Conservation (phyloP, 768 basidiomycete species). For the Suillus ampliporus region DNA sequence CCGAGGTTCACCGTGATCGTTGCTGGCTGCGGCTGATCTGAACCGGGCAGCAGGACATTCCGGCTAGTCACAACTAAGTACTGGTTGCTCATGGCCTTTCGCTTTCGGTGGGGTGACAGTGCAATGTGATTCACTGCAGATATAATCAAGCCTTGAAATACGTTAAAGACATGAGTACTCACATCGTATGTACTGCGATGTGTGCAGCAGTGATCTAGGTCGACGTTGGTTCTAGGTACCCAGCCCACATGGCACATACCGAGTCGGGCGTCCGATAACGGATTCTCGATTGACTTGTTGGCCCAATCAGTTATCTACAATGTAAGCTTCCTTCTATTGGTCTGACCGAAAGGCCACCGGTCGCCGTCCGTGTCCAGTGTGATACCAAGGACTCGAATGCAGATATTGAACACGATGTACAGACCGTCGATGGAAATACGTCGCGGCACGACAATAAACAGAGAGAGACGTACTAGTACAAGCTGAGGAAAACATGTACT, state of each 20-base stretch:
- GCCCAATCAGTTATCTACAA: neutral
- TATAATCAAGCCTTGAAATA: no score
- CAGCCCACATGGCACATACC: no score
- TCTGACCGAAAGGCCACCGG: neutral
- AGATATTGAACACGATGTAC: neutral
- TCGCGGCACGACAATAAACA: no score
- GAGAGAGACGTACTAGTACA: no score
- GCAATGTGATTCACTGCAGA: neutral
- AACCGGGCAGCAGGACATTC: conserved; percentile 61
- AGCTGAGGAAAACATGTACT: neutral
- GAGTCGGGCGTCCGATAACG: neutral
- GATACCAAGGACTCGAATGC: neutral
- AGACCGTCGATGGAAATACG: no score
- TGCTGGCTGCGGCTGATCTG: conserved; percentile 58
- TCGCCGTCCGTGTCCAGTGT: neutral
- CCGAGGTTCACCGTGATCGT: conserved; percentile 63
- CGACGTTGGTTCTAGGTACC: neutral
- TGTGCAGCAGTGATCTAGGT: neutral
- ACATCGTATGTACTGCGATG: neutral
- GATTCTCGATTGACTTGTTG: neutral
- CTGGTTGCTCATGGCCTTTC: conserved; percentile 2
- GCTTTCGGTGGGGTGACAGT: neutral
- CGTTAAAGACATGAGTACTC: neutral
- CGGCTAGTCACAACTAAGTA: conserved; percentile 53
- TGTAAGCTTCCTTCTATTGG: neutral